Evolutionary conservation across 164 flowering plant genomes (phyloP).

Genomic region (Euptelea pleiosperma): DNA sequence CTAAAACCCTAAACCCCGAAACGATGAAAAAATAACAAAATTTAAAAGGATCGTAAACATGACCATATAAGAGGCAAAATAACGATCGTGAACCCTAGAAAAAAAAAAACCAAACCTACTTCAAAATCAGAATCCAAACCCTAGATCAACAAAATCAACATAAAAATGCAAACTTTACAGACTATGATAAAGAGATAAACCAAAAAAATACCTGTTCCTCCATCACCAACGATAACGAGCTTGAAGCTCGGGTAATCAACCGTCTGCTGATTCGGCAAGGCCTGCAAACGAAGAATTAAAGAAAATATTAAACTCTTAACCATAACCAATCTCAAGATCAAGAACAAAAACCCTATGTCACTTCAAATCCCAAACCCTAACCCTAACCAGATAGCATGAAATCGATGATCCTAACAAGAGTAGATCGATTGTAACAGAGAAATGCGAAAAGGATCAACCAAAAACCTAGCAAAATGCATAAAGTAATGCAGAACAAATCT

Average conservation of each 20-base stretch:
- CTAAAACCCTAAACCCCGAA: too few species aligned
- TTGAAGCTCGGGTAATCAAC: slow-evolving; percentile 81
- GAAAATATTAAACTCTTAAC: not conserved
- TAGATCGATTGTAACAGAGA: too few species aligned
- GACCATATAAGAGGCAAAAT: not conserved
- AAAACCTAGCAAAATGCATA: too few species aligned
- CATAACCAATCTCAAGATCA: not conserved
- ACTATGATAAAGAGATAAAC: not conserved
- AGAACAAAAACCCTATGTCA: slow-evolving; percentile 2
- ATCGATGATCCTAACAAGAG: too few species aligned
- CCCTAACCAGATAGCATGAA: too few species aligned
- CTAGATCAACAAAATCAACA: not conserved
- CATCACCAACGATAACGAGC: slow-evolving; percentile 80
- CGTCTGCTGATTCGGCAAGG: slow-evolving; percentile 61
- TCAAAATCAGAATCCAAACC: not conserved
- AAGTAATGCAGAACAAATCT: too few species aligned
- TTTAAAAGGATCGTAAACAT: not conserved
- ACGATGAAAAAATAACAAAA: not conserved
- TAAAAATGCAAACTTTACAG: not conserved
- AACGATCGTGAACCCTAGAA: not conserved
- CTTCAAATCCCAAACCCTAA: not conserved
- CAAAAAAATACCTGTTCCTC: slow-evolving; percentile 50
- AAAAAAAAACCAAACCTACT: not conserved
- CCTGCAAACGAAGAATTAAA: slow-evolving; percentile 28
- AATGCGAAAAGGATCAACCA: too few species aligned